phyloP scores from a whole-genome alignment of 192 early-diverging fungal species.

The Gaertneriomyces semiglobifer region DNA sequence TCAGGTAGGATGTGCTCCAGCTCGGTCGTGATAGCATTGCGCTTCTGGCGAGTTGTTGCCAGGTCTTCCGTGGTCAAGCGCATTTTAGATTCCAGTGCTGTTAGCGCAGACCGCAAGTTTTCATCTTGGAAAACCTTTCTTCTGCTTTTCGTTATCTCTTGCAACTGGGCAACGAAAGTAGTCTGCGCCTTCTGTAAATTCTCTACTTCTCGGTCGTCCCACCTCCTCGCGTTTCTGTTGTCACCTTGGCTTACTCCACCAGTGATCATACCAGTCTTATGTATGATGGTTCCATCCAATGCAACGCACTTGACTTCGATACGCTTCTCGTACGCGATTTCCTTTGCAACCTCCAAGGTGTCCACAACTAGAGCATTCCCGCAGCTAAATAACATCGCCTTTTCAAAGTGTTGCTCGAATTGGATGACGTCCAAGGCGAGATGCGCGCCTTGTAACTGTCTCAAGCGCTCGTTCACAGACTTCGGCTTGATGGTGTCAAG shows the following conservation, averaged over 20 bases:
- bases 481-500: conserved; percentile 75
- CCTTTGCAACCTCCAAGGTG: conserved; percentile 73
- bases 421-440: conserved; percentile 93
- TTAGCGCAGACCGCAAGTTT: conserved; percentile 25
- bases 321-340: conserved; percentile 84
- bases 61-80: conserved; percentile 64
- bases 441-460: conserved; percentile 78
- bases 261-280: conserved; percentile 95
- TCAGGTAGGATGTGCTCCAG: conserved; percentile 37
- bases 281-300: conserved; percentile 91
- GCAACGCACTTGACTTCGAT: conserved; percentile 86
- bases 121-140: conserved; percentile 48
- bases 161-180: conserved; percentile 64
- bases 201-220: conserved; percentile 89
- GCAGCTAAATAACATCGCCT: conserved; percentile 85
- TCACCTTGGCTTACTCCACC: conserved; percentile 52
- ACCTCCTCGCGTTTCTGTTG: conserved; percentile 56
- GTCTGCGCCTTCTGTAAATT: conserved; percentile 68
- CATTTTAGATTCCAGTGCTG: conserved; percentile 31
- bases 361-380: conserved; percentile 93
- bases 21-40: conserved; percentile 37
- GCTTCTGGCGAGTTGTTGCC: conserved; percentile 3
- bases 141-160: conserved; percentile 66
- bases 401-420: conserved; percentile 68
- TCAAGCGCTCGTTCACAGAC: conserved; percentile 74